Evolutionary conservation across 139 green algal species (phyloP), one percentile per base, ranked within the genome.

Genomic region (Coelastrella sp.): DNA sequence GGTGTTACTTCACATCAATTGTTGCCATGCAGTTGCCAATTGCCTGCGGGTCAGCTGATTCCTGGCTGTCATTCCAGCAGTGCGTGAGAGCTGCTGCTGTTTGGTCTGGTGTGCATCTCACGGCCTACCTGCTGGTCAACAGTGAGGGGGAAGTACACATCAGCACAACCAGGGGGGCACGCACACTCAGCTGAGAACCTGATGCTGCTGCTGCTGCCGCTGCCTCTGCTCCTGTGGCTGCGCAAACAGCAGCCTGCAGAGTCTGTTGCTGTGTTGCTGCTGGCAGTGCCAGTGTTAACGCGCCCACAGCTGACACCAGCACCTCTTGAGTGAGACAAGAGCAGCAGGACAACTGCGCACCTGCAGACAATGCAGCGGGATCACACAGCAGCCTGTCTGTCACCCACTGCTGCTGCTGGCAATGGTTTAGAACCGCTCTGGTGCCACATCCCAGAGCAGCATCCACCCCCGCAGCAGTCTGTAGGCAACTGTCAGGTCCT

Each of bases 291-390:
- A 74, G 24, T 15, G 10, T 73, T 60, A 90, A 19, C 25, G 59
- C 74, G 14, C 73, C 74, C 57, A 27, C n/a, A 7, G 17, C 4
- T 35, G 59, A 84, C 74, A 74, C 59, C 73, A 83, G 59, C 74
- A 75, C 74, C 85, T 90, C 74, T 19, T 84, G 73, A 20, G 9
- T 19, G 73, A 84, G 25, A 60, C 73, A 78, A 58, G 74, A 59
- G 20, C 10, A 20, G 9, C 82, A 60, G 60, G 15, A n/a, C 15
- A 70, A 12, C 61, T 63, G 58, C 56, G 27, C 11, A 27, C 15
- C 82, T 57, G 59, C 60, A 59, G 81, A n/a, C 1, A 5, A 24
- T 81, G 25, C 24, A 61, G 24, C 74, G 17, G 74, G 24, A 9
- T 27, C 72, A 58, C 58, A 59, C 60, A 70, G 14, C 35, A 65